Evolutionary conservation across 306 rosid genomes (phyloP), one percentile per base, ranked within the genome.

Genomic region (Alnus glutinosa): DNA sequence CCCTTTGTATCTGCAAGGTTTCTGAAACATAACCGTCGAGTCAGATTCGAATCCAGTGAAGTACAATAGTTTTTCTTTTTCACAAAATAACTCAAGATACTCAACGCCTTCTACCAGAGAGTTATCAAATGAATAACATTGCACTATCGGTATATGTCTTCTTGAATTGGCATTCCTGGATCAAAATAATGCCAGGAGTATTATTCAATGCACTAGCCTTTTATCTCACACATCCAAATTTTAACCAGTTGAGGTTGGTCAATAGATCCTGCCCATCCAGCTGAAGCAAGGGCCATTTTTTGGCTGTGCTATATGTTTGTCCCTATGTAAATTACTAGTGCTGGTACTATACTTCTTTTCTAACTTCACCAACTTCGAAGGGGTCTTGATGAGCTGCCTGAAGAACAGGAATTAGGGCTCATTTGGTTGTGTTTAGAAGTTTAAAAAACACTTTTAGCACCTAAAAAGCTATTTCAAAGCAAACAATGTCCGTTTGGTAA

Each of bases 1-100:
- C 69, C 86, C 83, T 50, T n/a, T 67, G 79, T 79, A 75, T 62
- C 87, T 82, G 82, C 66, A 82, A 61, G 75, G 55, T 75, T 70
- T 73, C 86, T 86, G 69, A 76, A 78, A 61, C 74, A 78, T 36
- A 73, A 39, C 58, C 32, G n/a, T 36, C 51, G 4, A 57, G 55
- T 78, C 52, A 47, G 86, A 70, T 73, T 79, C 30, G 34, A 51
- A 72, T 82, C 11, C 16, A 67, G 37, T n/a, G 32, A 52, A 76
- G 54, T 62, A 15, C 9, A 64, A 16, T 37, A 64, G 48, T 36
- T 58, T 18, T 44, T 54, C 52, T 39, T 75, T 57, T 67, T 19
- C 36, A 6, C 72, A 7, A 14, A 46, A 34, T 72, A 68, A 73
- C 42, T 83, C 75, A 34, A 6, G 50, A 39, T 4, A 52, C 55